A percentile compares a stretch with the other conserved stretches of the same genome.
Conservation (phyloP, 2,329 filamentous ascomycete genomes). For the Fusarium sambucinum region DNA sequence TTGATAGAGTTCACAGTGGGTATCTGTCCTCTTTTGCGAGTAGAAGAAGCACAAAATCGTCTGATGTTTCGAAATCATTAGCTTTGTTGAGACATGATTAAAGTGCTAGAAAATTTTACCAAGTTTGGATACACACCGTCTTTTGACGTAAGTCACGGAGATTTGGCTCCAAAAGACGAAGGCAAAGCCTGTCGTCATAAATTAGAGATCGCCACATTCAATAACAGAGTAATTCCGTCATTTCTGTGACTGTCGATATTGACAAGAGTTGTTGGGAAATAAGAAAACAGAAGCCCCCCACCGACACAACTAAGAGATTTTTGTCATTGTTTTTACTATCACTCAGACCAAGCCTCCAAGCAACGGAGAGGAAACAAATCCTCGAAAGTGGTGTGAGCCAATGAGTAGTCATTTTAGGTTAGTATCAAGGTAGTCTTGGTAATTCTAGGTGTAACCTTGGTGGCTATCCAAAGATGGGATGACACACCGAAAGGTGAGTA, state of each 20-base stretch:
- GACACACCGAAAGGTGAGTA: constrained; percentile 32
- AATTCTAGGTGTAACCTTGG: constrained; percentile 32
- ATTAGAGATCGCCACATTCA: constrained; percentile 12
- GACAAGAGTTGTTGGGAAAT: constrained; percentile 1
- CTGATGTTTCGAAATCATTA: constrained; percentile 3
- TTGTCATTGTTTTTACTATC: constrained; percentile 43
- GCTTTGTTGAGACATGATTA: background rate
- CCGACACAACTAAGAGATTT: constrained; percentile 26
- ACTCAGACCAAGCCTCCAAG: constrained; percentile 14
- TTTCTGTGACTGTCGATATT: background rate
- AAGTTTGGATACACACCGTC: constrained; percentile 37
- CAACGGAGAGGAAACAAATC: constrained; percentile 25
- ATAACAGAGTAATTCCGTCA: constrained; percentile 29
- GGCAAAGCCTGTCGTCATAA: constrained; percentile 29
- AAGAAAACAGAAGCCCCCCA: constrained; percentile 19
- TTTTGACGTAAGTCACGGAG: constrained; percentile 18
- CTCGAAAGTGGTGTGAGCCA: constrained; percentile 33
- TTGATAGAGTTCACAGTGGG: background rate
- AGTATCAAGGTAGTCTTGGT: constrained; percentile 42
- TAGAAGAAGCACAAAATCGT: background rate
- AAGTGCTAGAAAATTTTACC: background rate
- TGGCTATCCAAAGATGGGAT: constrained; percentile 32
- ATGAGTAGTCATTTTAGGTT: constrained; percentile 30
- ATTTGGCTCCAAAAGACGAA: background rate
- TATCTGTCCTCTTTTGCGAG: background rate